These are phyloP conservation scores for Heterobasidion occidentale DNA, from an alignment of 1,284 basidiomycete species.

Conservation along the genomic window DNA sequence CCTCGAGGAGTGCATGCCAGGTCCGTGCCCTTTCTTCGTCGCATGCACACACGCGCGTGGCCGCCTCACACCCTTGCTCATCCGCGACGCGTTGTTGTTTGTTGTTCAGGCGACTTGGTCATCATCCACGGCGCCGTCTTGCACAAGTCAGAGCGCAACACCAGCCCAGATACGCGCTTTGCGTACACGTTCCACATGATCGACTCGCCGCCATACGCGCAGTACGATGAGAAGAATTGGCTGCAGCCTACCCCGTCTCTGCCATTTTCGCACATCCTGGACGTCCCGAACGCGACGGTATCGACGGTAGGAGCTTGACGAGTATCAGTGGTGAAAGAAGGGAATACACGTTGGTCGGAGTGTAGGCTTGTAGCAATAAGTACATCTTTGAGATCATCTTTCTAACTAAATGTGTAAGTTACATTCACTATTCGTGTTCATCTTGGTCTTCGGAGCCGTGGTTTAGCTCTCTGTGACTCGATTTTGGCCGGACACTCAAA, in stretches of 20 bases:
- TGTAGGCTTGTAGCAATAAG: too few relatives aligned
- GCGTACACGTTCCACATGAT: conserved; percentile 96
- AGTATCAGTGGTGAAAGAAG: too few relatives aligned
- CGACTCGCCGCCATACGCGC: conserved; percentile 55
- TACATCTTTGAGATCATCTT: too few relatives aligned
- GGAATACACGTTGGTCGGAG: too few relatives aligned
- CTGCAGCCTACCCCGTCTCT: conserved; percentile 76
- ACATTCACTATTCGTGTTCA: too few relatives aligned
- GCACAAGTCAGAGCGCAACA: conserved; percentile 84
- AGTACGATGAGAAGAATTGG: conserved; percentile 81
- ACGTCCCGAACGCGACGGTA: conserved; percentile 21
- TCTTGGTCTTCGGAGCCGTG: too few relatives aligned
- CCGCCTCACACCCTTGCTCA: too few relatives aligned
- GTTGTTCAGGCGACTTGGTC: conserved; percentile 64
- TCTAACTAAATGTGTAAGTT: too few relatives aligned
- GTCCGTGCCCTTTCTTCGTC: conserved; percentile 26
- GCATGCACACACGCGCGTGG: too few relatives aligned
- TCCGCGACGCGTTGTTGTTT: not conserved
- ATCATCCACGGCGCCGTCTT: conserved; percentile 86
- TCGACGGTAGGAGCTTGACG: conserved; percentile 4
- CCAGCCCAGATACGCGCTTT: conserved; percentile 65
- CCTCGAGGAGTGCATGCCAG: conserved; percentile 70
- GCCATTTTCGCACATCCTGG: conserved; percentile 75
- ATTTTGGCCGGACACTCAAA: too few relatives aligned
- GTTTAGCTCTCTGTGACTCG: too few relatives aligned